Evolutionary conservation across 2,329 filamentous ascomycete species (phyloP).

Genomic region (Arthrobotrys pseudoclavata): DNA sequence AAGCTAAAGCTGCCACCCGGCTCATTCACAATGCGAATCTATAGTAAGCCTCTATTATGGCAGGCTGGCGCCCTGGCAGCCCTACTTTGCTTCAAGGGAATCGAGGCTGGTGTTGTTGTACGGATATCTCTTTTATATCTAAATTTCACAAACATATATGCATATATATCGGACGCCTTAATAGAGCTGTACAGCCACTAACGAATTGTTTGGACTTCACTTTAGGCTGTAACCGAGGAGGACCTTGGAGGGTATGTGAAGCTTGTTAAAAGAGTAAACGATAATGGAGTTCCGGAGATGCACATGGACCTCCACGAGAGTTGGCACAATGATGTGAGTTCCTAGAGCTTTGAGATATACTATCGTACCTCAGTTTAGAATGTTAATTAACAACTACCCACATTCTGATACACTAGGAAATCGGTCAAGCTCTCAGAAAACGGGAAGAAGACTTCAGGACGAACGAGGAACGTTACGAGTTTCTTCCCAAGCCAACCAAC

Average conservation of each 20-base stretch:
- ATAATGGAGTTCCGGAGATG: not conserved
- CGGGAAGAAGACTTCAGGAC: not conserved
- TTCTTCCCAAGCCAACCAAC: conserved; percentile 5
- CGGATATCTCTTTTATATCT: not conserved
- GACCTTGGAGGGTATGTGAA: conserved; percentile 1
- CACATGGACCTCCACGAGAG: conserved; percentile 13
- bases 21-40: not conserved
- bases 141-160: not conserved
- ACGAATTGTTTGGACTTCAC: not conserved
- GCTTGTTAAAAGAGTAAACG: conserved; percentile 13
- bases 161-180: not conserved
- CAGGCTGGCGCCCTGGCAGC: not conserved
- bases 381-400: not conserved
- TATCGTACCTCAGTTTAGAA: too few species aligned
- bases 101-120: conserved; percentile 28
- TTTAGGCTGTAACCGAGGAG: not conserved
- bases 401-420: not conserved
- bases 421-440: not conserved
- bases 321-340: conserved; percentile 7
- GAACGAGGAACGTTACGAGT: not conserved
- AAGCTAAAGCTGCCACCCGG: not conserved
- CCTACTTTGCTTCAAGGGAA: not conserved
- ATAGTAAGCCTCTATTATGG: not conserved
- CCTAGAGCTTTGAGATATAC: not conserved
- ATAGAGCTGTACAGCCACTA: not conserved